Evolutionary conservation across 768 basidiomycete genomes (phyloP).

Genomic region (Hemileccinum rubropunctum): DNA sequence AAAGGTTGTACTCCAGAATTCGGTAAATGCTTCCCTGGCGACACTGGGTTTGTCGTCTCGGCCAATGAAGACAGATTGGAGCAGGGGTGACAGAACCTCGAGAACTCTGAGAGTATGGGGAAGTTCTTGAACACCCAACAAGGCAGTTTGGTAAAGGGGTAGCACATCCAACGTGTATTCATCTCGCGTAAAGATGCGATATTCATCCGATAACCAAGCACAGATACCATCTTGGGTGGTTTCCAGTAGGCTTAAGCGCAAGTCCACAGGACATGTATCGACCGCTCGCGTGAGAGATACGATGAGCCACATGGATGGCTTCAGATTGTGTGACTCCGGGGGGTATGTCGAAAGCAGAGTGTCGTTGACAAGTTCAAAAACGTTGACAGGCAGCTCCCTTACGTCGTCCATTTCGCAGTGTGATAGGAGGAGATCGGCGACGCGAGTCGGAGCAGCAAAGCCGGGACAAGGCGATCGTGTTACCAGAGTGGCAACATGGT

Average conservation of each 20-base stretch:
- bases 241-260: slow-evolving; percentile 46
- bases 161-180: slow-evolving; percentile 62
- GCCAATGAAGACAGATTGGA: slow-evolving; percentile 58
- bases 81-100: slow-evolving; percentile 43
- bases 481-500: slow-evolving; percentile 52
- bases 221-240: slow-evolving; percentile 51
- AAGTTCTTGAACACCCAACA: slow-evolving; percentile 50
- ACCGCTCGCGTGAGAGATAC: slow-evolving; percentile 52
- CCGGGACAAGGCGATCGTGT: slow-evolving; percentile 38
- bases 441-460: slow-evolving; percentile 44
- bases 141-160: slow-evolving; percentile 58
- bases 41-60: slow-evolving; percentile 44
- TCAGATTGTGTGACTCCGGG: slow-evolving; percentile 51
- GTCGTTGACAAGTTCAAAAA: slow-evolving; percentile 61
- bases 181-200: slow-evolving; percentile 43
- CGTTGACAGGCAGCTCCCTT: slow-evolving; percentile 48
- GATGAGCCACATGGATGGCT: slow-evolving; percentile 60
- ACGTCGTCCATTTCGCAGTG: slow-evolving; percentile 50
- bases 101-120: slow-evolving; percentile 41
- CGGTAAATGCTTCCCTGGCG: slow-evolving; percentile 50
- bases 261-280: slow-evolving; percentile 52
- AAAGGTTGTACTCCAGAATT: slow-evolving; percentile 60
- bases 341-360: slow-evolving; percentile 65
- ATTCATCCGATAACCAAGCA: slow-evolving; percentile 65
- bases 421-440: slow-evolving; percentile 61